These are phyloP conservation scores for Monosporascus sp. DNA, from an alignment of 2,329 filamentous ascomycete species.

Conservation along the genomic window DNA sequence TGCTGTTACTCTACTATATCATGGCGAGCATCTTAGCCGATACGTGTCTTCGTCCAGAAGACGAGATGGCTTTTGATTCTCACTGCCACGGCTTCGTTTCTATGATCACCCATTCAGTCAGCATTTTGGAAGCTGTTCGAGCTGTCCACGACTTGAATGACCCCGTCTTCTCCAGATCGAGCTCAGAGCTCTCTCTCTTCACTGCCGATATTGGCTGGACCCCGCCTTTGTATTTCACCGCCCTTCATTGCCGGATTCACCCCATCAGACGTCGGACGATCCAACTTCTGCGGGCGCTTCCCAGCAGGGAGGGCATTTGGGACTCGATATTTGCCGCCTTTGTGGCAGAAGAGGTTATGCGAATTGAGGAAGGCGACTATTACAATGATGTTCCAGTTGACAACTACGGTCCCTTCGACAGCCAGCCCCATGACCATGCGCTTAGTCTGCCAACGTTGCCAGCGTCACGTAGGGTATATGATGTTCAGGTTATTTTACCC, in stretches of 20 bases:
- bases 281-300: background rate
- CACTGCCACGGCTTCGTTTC: slow-evolving; percentile 26
- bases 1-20: slow-evolving; percentile 34
- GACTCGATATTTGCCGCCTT: slow-evolving; percentile 26
- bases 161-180: background rate
- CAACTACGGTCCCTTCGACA: no score
- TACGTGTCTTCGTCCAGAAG: slow-evolving; percentile 23
- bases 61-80: slow-evolving; percentile 33
- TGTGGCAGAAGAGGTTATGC: slow-evolving; percentile 31
- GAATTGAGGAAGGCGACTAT: slow-evolving; percentile 31
- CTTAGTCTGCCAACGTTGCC: no score
- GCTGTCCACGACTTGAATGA: background rate
- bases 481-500: no score
- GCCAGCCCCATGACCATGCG: no score
- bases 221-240: slow-evolving; percentile 39
- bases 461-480: no score
- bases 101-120: slow-evolving; percentile 23
- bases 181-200: slow-evolving; percentile 26
- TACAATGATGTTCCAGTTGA: slow-evolving; percentile 3
- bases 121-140: background rate
- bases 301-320: slow-evolving; percentile 36
- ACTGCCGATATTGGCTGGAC: slow-evolving; percentile 40
- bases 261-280: slow-evolving; percentile 31
- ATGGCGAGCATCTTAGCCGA: slow-evolving; percentile 39
- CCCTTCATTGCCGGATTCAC: slow-evolving; percentile 40